Evolutionary conservation across 768 basidiomycete species (phyloP), one percentile per base, ranked within the genome.

Genomic region (Pulveroboletus frians): DNA sequence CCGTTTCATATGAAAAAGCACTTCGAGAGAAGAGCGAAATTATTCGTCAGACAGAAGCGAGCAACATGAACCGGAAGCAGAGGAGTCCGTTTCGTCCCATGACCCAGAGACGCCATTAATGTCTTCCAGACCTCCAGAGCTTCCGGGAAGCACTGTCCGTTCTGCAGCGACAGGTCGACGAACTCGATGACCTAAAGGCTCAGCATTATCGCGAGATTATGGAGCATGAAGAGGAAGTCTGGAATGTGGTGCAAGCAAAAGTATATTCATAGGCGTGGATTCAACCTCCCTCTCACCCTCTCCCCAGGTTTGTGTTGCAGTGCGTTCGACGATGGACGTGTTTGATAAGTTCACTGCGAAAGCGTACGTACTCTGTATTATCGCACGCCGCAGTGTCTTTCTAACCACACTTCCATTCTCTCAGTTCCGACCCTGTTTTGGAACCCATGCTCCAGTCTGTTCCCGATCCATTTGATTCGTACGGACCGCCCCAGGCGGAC

Each of bases 161-260:
- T 13, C 71, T 95, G 36, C 93, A 95, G 58, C 75, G 82, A 35
- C 92, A 95, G 66, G 92, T 97, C 0, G 91, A 95, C 58, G 92
- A 92, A 51, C 73, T 96, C 3, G 93, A 97, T 67, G 81, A 81
- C 46, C 72, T 97, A 48, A 95, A 94, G 62, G 79, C 73, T 8
- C 75, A 78, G 7, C 92, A 97, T 69, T 94, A 97, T 60, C 79
- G 85, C 54, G 85, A 92, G 58, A 92, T 95, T 46, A 71, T 92
- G 43, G 88, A 90, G 50, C 92, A 93, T 57, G 93, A 96, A 69
- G 91, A 94, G 57, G 85, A 95, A 66, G 86, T 92, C n/a, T 97
- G 94, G 94, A 83, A 93, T 58, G 80, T 82, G 13, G 90, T 95
- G 6, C 83, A 94, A 64, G 80, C 76, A 54, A 95, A 94, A 75